Base-by-base conservation (phyloP, 2,329 filamentous ascomycete genomes). In the Arthrobotrys sphaeroides region DNA sequence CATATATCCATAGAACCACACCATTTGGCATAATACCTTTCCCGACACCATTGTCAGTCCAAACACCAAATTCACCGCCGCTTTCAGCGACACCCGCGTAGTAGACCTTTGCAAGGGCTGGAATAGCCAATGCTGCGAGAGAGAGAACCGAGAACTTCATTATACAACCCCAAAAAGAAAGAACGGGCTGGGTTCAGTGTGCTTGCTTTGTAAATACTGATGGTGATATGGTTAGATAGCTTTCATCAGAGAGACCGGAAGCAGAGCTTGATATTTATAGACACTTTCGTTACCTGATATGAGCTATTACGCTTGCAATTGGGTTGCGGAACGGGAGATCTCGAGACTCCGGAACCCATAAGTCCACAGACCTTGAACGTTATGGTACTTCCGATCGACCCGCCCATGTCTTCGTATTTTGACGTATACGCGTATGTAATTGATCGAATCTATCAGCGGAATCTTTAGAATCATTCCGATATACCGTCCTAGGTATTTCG, bases 11-110 rank as follows among this genome's bases (percentile, higher is more conserved):
- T 82, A 0, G 80, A 78, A 2, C 80, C 81, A 1, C 80, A 72
- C 57, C 78, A 77, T 79, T 18, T 40, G 20, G 7, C 2, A 45
- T 31, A n/a, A 64, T 4, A 26, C 2, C 6, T 5, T 22, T 33
- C 3, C 10, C 33, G 2, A 53, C 43, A 9, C 49, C 60, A 60
- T 51, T 73, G 28, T 33, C 24, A 13, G 83, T 84, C 78, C 82
- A 85, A 1, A 83, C 84, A 28, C 84, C 84, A 77, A 85, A 85
- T 74, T 86, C 84, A 43, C 84, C 84, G 67, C 84, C 81, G 5
- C 83, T 85, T 77, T 85, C 84, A 5, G 84, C 83, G 12, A 86
- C 84, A 69, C 84, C 84, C 16, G 84, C 84, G 77, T 85, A 85
- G 78, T 82, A 85, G 77, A 86, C 85, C 1, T 83, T 85, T 4